A percentile compares a stretch with the other conserved stretches of the same genome.
Conservation (phyloP, 371 early-diverging fungal genomes). For the Choanephora cucurbitarum region DNA sequence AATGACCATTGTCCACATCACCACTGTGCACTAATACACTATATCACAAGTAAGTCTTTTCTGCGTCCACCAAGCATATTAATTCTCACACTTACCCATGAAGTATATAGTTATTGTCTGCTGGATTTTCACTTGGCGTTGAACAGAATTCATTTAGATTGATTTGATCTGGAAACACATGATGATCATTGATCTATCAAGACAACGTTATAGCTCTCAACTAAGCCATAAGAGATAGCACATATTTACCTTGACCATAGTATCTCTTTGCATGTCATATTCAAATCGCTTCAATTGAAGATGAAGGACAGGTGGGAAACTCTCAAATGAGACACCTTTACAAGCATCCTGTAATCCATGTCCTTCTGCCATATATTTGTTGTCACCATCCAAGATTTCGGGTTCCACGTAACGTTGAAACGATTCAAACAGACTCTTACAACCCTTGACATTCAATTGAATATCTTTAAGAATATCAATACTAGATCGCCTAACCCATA, state of each 20-base stretch:
- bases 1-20: slow-evolving; percentile 96
- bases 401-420: slow-evolving; percentile 86
- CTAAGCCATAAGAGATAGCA: too few species aligned
- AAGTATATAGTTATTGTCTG: slow-evolving; percentile 52
- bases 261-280: slow-evolving; percentile 91
- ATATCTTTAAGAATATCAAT: too few species aligned
- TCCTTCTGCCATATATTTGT: slow-evolving; percentile 96
- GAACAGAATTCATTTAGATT: slow-evolving; percentile 83
- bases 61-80: too few species aligned
- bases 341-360: slow-evolving; percentile 95
- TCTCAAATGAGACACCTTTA: slow-evolving; percentile 94
- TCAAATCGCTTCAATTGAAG: slow-evolving; percentile 98
- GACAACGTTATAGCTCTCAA: too few species aligned
- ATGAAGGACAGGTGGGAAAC: slow-evolving; percentile 96
- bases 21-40: slow-evolving; percentile 98
- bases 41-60: too few species aligned
- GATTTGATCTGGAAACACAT: slow-evolving; percentile 90
- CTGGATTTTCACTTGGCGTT: slow-evolving; percentile 28
- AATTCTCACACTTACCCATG: slow-evolving; percentile 90
- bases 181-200: slow-evolving; percentile 90
- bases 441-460: slow-evolving; percentile 94
- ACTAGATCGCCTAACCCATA: not conserved
- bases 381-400: slow-evolving; percentile 96
- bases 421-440: slow-evolving; percentile 84
- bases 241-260: slow-evolving; percentile 92